Evolutionary conservation across 805 yeast genomes (phyloP).

Genomic region (Zygotorulaspora chibaensis): DNA sequence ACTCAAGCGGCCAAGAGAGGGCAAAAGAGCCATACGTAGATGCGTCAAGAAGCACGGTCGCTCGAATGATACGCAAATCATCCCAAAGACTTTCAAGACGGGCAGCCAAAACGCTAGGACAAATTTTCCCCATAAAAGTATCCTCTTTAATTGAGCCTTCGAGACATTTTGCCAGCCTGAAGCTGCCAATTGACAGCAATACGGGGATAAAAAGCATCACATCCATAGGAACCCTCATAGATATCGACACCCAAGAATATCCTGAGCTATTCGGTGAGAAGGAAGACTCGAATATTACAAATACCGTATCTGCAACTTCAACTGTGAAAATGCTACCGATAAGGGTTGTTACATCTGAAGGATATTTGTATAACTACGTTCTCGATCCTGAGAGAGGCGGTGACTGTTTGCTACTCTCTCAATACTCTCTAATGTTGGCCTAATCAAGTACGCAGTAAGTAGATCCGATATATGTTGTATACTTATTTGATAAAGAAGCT

Average conservation of each 20-base stretch:
- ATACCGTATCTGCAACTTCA: conserved; percentile 3
- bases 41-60: conserved; percentile 65
- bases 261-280: conserved; percentile 27
- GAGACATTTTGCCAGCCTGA: conserved; percentile 86
- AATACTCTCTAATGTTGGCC: conserved; percentile 46
- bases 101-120: conserved; percentile 86
- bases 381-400: conserved; percentile 89
- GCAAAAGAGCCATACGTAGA: conserved; percentile 63
- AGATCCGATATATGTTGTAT: background rate
- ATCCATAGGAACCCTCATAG: conserved; percentile 36
- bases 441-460: conserved; percentile 3
- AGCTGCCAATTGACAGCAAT: conserved; percentile 48
- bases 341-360: conserved; percentile 75
- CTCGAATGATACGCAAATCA: conserved; percentile 68
- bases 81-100: conserved; percentile 72
- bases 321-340: conserved; percentile 39
- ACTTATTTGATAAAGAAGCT: background rate
- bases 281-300: conserved; percentile 5
- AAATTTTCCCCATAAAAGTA: conserved; percentile 71
- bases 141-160: conserved; percentile 83
- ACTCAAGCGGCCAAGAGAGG: conserved; percentile 12
- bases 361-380: conserved; percentile 74
- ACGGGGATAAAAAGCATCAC: conserved; percentile 22
- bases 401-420: conserved; percentile 76
- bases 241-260: conserved; percentile 26